Conservation (phyloP, 2,329 filamentous ascomycete species). For the Cercospora zeae-maydis region DNA sequence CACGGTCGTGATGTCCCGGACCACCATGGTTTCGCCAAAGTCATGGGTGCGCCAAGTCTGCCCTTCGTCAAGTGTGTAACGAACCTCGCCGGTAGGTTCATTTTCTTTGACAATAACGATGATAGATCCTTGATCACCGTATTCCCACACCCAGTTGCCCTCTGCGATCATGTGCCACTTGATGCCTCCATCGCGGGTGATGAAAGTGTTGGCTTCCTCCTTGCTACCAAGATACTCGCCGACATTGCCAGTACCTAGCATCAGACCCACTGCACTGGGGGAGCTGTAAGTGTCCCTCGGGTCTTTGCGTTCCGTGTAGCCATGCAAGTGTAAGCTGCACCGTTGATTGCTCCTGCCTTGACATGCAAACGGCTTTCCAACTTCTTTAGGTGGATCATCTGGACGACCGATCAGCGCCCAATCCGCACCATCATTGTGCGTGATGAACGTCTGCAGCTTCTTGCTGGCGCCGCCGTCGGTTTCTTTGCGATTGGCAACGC, state of each 20-base stretch:
- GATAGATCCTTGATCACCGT: conserved; percentile 90
- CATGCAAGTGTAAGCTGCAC: conserved; percentile 88
- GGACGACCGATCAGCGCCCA: conserved; percentile 79
- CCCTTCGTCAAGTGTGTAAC: conserved; percentile 79
- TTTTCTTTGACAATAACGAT: conserved; percentile 78
- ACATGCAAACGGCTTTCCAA: conserved; percentile 66
- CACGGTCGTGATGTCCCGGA: conserved; percentile 81
- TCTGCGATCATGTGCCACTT: conserved; percentile 83
- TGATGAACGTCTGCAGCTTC: conserved; percentile 84
- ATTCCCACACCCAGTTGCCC: conserved; percentile 88
- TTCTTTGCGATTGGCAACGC: conserved; percentile 70
- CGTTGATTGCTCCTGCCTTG: conserved; percentile 51
- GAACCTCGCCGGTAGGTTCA: conserved; percentile 62
- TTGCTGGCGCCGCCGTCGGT: conserved; percentile 64
- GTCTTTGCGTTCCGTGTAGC: conserved; percentile 86
- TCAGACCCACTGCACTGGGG: conserved; percentile 78
- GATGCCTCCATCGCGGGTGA: conserved; percentile 86
- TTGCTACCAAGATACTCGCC: conserved; percentile 65
- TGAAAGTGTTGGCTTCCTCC: conserved; percentile 80
- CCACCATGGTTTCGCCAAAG: conserved; percentile 68
- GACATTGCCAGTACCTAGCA: conserved; percentile 90
- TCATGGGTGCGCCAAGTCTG: conserved; percentile 70
- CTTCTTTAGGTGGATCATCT: conserved; percentile 59
- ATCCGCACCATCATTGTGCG: conserved; percentile 89
- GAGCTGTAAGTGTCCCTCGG: conserved; percentile 84